Base-by-base conservation (phyloP, 2,329 filamentous ascomycete genomes). In the Scedosporium apiospermum region DNA sequence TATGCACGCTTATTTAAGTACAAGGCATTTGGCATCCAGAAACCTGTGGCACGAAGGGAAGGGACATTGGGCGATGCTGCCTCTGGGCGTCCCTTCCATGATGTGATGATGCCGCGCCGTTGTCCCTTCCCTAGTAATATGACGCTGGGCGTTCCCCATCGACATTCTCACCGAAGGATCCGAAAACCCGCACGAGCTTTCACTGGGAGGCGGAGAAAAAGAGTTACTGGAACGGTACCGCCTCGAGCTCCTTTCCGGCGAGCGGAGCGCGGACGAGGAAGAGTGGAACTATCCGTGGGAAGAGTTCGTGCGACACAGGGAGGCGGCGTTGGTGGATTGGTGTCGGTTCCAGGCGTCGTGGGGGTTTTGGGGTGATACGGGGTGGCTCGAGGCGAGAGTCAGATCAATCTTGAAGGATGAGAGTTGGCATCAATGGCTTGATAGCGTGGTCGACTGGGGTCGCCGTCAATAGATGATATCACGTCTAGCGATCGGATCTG, bases 311-410 rank as follows among this genome's bases (percentile, higher is more conserved):
- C 71, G 79, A 21, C 86, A 89, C 66, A 89, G 86, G 85, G 85
- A 89, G 70, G 81, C 80, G 3, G 86, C 87, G 0, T 70, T 89
- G 3, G 85, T 89, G 0, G 87, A 89, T 68, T 89, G 87, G 87
- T 78, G 86, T 64, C 70, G 82, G 5, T 85, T 85, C 61, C 82
- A 85, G 69, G 82, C 82, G 0, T 83, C 81, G 0, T 85, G 82
- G 82, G 82, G 82, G 0, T 85, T 84, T 64, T 85, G 82, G 82
- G 82, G 82, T 0, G 85, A 85, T 44, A 83, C 80, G 0, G 76
- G 79, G 46, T 85, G 82, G 82, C 76, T 85, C 0, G 79, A 84
- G 67, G 80, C 80, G 0, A 76, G 82, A 59, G 82, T 81, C 0
- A 73, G 81, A 49, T 76, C 69, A 2, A 83, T 85, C 55, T 55